Conservation (phyloP, 2,329 filamentous ascomycete genomes). For the Alternaria sp. region DNA sequence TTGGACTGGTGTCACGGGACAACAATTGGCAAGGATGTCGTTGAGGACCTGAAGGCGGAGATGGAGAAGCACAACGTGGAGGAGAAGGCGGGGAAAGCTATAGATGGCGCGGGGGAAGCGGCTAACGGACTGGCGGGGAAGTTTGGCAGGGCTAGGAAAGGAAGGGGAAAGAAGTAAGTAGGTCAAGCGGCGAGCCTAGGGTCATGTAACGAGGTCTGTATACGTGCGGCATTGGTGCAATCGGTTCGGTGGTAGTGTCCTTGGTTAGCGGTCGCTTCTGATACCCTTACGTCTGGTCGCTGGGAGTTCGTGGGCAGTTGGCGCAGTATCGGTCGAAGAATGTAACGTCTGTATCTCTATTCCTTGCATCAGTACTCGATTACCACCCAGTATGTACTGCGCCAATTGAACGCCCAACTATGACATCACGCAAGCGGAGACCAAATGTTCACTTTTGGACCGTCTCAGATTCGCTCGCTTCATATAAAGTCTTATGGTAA, state of each 20-base stretch:
- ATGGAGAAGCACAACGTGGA: conserved; percentile 62
- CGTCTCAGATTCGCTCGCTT: conserved; percentile 51
- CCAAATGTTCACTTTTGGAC: conserved; percentile 47
- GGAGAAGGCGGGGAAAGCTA: conserved; percentile 48
- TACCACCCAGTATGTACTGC: conserved; percentile 29
- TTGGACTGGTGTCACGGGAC: conserved; percentile 50
- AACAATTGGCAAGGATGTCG: conserved; percentile 61
- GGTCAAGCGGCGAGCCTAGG: neutral
- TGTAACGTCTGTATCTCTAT: conserved; percentile 36
- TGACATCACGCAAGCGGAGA: conserved; percentile 45
- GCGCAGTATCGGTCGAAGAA: conserved; percentile 23
- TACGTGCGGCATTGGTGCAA: neutral
- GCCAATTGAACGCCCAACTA: conserved; percentile 30
- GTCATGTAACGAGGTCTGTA: neutral
- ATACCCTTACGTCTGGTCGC: conserved; percentile 10
- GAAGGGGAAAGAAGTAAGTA: conserved; percentile 31
- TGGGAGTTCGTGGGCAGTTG: conserved; percentile 3
- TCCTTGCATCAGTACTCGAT: conserved; percentile 37
- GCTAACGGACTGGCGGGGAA: conserved; percentile 38
- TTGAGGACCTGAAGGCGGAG: conserved; percentile 62
- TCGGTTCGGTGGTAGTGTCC: neutral
- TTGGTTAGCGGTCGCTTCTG: conserved; percentile 8
- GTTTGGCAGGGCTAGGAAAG: conserved; percentile 36
- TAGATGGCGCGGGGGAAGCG: conserved; percentile 40
- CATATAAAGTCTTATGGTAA: conserved; percentile 50